Evolutionary conservation across 139 green algal species (phyloP), one percentile per base, ranked within the genome.

Genomic region (Chlorella sp.): DNA sequence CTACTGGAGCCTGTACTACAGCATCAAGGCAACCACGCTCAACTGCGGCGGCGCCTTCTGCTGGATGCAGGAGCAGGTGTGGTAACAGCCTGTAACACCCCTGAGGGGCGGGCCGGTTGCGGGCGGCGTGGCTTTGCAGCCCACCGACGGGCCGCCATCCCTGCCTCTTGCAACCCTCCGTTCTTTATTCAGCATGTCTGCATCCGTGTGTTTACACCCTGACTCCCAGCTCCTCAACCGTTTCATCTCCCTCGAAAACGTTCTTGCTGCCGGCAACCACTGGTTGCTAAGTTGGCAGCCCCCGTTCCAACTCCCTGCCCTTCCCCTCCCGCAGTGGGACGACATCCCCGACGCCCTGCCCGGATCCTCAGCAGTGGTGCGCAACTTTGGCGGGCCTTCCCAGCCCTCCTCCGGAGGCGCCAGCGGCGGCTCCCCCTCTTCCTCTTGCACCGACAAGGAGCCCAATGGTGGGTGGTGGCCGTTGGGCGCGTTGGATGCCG

Each of bases 1-100:
- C 62, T 90, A 89, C 80, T 90, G 82, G 75, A 54, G 8, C 65
- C 75, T 90, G 20, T 84, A 68, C 65, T 92, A 92, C 64, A 72
- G 78, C 58, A 81, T 92, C 80, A 76, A 69, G 40, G 73, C 60
- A 30, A 83, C 77, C 40, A 58, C 40, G 4, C 54, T 82, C 38
- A 54, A 41, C 77, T 83, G 64, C 64, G 38, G 32, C 30, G 44
- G 62, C 43, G 48, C 32, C 43, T 76, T 84, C 64, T 84, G 79
- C 79, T 46, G 34, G n/a, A 51, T 84, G 79, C 43, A 67, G 4
- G 64, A 64, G 8, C 41, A 67, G 79, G 79, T 64, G 62, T n/a
- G n/a, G n/a, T n/a, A n/a, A n/a, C n/a, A n/a, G n/a, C n/a, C n/a
- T n/a, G n/a, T n/a, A n/a, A n/a, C n/a, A n/a, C n/a, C n/a, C n/a